A percentile compares a stretch with the other conserved stretches of the same genome.
phyloP scores from a whole-genome alignment of 495 filamentous ascomycete genomes.

The Massariosphaeria phaeospora region DNA sequence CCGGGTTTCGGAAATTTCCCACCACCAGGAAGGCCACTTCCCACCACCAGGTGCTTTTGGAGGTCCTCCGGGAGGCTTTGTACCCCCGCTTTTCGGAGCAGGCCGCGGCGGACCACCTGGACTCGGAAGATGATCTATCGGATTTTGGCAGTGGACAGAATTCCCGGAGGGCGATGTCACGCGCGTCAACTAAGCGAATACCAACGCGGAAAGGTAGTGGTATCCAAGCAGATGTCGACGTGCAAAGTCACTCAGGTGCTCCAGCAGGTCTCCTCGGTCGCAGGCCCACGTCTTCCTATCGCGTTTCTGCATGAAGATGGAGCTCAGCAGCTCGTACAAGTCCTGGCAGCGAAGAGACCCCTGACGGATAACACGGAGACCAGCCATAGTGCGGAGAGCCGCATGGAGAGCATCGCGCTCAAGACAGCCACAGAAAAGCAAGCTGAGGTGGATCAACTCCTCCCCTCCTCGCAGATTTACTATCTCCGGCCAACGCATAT shows the following conservation, averaged over 20 bases:
- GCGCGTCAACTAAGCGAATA: conserved; percentile 47
- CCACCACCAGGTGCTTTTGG: conserved; percentile 73
- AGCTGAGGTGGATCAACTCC: no score
- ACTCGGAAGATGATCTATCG: conserved; percentile 43
- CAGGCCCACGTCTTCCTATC: no score
- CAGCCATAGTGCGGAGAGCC: no score
- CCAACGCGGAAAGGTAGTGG: conserved; percentile 35
- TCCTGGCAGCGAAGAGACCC: no score
- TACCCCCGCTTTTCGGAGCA: conserved; percentile 68
- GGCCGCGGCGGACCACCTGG: conserved; percentile 59
- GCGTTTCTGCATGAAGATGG: no score
- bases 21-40: no score
- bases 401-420: no score
- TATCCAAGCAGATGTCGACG: conserved; percentile 21
- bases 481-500: no score
- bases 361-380: no score
- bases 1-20: conserved; percentile 50
- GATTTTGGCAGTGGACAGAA: conserved; percentile 53
- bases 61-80: conserved; percentile 53
- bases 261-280: conserved; percentile 16
- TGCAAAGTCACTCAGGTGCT: conserved; percentile 19
- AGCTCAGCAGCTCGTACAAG: no score
- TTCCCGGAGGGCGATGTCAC: conserved; percentile 51
- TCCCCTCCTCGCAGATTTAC: no score
- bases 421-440: no score